These are phyloP conservation scores for Gliomastix tumulicola DNA, from an alignment of 2,329 filamentous ascomycete species.

Conservation along the genomic window DNA sequence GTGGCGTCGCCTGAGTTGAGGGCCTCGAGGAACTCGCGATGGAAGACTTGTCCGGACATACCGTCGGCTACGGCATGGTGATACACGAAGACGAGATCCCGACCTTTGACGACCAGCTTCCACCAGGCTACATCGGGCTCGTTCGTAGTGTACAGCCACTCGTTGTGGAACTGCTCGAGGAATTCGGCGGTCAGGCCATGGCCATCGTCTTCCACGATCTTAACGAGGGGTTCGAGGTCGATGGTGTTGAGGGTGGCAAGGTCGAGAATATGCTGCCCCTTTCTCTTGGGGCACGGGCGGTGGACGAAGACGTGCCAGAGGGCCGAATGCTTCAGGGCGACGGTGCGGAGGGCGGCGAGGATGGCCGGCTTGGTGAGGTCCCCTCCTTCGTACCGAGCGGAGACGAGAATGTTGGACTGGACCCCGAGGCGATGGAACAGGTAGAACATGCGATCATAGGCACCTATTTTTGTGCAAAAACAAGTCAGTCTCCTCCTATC, in stretches of 20 bases:
- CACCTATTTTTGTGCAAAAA: too few species aligned
- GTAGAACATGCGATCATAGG: constrained; percentile 11
- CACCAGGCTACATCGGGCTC: background rate
- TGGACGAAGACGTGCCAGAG: constrained; percentile 8
- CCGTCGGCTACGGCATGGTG: background rate
- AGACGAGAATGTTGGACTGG: constrained; percentile 12
- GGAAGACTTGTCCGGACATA: background rate
- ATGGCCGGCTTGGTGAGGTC: constrained; percentile 1
- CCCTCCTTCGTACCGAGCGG: constrained; percentile 8
- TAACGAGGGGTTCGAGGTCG: background rate
- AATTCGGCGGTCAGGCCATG: background rate
- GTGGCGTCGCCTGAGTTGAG: background rate
- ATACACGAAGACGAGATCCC: background rate
- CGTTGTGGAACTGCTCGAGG: background rate
- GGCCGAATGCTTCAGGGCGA: constrained; percentile 9
- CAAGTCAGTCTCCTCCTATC: too few species aligned
- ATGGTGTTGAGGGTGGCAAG: background rate
- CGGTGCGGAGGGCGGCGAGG: constrained; percentile 8
- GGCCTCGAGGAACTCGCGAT: background rate
- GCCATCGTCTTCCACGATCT: background rate
- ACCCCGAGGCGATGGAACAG: constrained; percentile 11
- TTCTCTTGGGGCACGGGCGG: constrained; percentile 2
- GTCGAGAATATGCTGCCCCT: constrained; percentile 1
- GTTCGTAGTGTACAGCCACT: background rate
- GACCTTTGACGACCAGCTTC: background rate